These are phyloP conservation scores for Plectranthus barbatus DNA, from an alignment of 257 asterid genomes.

Conservation along the genomic window DNA sequence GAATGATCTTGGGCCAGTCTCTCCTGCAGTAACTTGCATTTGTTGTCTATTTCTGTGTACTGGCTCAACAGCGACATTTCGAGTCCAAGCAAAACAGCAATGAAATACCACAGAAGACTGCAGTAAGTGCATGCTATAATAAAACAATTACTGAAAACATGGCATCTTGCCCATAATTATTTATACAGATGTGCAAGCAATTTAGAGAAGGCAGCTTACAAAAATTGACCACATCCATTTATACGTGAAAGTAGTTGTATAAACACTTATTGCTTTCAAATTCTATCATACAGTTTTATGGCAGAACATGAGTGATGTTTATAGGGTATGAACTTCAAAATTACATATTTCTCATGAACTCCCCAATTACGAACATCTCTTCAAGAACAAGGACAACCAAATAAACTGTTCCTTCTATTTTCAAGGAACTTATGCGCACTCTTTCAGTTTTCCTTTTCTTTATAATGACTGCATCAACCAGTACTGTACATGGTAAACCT, in stretches of 20 bases:
- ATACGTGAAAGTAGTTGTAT: neutral
- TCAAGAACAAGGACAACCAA: neutral
- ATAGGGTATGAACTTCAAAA: neutral
- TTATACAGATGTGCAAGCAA: neutral
- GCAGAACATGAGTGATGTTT: neutral
- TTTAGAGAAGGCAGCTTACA: neutral
- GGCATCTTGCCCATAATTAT: neutral
- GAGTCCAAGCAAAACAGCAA: conserved; percentile 40
- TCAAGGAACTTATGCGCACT: neutral
- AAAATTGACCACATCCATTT: neutral
- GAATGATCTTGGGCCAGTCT: conserved; percentile 41
- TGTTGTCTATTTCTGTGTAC: conserved; percentile 24
- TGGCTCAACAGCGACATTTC: conserved; percentile 24
- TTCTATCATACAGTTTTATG: neutral
- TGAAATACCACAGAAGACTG: conserved; percentile 35
- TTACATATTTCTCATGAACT: neutral
- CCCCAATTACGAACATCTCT: neutral
- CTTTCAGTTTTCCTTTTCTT: neutral
- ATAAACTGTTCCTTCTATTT: neutral
- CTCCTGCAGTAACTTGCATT: conserved; percentile 31
- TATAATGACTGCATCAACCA: neutral
- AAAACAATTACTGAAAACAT: neutral
- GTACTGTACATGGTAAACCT: neutral
- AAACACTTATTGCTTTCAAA: neutral
- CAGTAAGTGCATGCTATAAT: conserved; percentile 6